Conservation (phyloP, 192 early-diverging fungal genomes). For the Backusella sp. region DNA sequence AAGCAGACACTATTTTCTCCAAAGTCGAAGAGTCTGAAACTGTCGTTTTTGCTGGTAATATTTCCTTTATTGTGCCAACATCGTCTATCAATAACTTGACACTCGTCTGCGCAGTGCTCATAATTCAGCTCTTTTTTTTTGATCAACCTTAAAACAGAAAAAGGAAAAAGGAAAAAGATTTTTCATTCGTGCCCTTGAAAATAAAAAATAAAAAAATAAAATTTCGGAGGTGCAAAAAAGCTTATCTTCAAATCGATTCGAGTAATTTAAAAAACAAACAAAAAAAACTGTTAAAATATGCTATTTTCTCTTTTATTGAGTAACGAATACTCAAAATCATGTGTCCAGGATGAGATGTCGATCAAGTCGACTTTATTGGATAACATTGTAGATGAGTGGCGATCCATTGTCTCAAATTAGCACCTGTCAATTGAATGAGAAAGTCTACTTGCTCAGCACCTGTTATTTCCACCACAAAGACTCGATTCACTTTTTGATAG, state of each 20-base stretch:
- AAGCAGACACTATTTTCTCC: constrained; percentile 80
- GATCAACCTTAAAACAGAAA: not conserved
- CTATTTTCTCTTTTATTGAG: too few relatives aligned
- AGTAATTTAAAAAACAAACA: too few relatives aligned
- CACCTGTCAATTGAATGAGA: too few relatives aligned
- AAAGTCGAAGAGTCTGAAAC: constrained; percentile 37
- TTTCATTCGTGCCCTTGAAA: not conserved
- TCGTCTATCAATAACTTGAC: not conserved
- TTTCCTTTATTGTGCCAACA: not conserved
- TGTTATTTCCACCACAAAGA: too few relatives aligned
- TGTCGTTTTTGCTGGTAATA: not conserved
- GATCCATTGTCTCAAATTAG: too few relatives aligned
- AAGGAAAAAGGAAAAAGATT: not conserved
- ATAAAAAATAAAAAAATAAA: not conserved
- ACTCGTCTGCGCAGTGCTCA: not conserved
- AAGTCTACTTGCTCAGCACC: too few relatives aligned
- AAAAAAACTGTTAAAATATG: too few relatives aligned
- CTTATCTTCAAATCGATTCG: not conserved
- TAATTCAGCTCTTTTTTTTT: not conserved
- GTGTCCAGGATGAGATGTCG: too few relatives aligned
- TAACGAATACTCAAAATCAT: too few relatives aligned
- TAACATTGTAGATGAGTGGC: too few relatives aligned
- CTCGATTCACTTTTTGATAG: too few relatives aligned
- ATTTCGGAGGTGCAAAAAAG: not conserved
- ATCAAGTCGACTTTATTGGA: too few relatives aligned